Percentiles rank a stretch among this genome's conserved stretches.
Evolutionary conservation across 768 basidiomycete species (phyloP).

Genomic region (Hortiboletus campestris): DNA sequence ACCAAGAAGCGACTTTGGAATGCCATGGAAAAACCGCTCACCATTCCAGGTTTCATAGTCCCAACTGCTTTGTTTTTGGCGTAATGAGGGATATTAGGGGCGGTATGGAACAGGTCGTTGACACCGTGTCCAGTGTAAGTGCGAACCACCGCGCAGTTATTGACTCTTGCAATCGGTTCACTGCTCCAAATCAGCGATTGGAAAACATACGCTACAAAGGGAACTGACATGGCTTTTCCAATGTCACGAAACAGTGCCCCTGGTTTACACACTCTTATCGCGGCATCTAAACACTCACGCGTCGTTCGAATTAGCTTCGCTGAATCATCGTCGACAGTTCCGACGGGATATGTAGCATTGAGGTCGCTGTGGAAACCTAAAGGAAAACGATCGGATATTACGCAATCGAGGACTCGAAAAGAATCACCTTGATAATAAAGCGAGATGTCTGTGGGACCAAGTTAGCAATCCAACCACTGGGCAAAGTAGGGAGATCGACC

Average conservation of each 20-base stretch:
- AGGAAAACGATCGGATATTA: background rate
- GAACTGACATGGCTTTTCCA: slow-evolving; percentile 76
- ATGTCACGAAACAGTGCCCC: slow-evolving; percentile 87
- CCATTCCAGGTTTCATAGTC: slow-evolving; percentile 92
- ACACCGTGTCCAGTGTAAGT: slow-evolving; percentile 92
- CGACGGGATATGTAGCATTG: slow-evolving; percentile 91
- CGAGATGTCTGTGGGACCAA: slow-evolving; percentile 57
- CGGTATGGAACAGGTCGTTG: slow-evolving; percentile 78
- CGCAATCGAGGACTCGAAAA: slow-evolving; percentile 2
- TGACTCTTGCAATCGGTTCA: slow-evolving; percentile 80
- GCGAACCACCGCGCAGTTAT: slow-evolving; percentile 87
- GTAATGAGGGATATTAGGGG: slow-evolving; percentile 92
- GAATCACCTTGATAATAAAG: slow-evolving; percentile 71
- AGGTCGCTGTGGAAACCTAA: slow-evolving; percentile 89
- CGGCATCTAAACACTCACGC: slow-evolving; percentile 79
- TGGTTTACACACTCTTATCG: slow-evolving; percentile 92
- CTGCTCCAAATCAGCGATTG: slow-evolving; percentile 36
- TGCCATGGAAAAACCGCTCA: slow-evolving; percentile 35
- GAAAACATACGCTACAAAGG: slow-evolving; percentile 10
- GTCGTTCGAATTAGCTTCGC: slow-evolving; percentile 79
- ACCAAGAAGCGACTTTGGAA: background rate
- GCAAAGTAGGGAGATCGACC: slow-evolving; percentile 43
- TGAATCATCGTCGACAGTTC: slow-evolving; percentile 79
- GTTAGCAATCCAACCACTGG: slow-evolving; percentile 17
- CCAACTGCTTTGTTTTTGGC: slow-evolving; percentile 93